Evolutionary conservation across 805 yeast species (phyloP).

Genomic region (Metschnikowia noctiluminum): DNA sequence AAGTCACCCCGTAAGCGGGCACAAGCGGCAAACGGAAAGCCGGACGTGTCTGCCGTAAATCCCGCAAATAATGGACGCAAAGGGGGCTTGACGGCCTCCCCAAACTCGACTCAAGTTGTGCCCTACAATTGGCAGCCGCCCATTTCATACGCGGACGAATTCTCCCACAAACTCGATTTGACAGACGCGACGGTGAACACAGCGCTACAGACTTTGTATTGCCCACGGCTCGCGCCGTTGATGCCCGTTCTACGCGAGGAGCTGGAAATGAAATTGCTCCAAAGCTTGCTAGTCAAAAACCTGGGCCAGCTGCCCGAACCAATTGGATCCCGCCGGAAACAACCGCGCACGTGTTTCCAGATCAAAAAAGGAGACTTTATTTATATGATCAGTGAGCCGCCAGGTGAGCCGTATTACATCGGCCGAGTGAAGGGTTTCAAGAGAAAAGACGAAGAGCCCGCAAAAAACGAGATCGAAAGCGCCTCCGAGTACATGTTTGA

Average conservation of each 20-base stretch:
- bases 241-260: conserved; percentile 2
- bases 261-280: conserved; percentile 10
- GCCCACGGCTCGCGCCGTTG: conserved; percentile 31
- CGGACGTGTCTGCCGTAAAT: background rate
- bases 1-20: conserved; percentile 3
- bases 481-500: conserved; percentile 58
- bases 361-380: conserved; percentile 62
- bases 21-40: background rate
- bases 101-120: conserved; percentile 1
- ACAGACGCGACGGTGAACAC: conserved; percentile 41
- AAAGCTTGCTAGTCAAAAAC: conserved; percentile 8
- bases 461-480: conserved; percentile 9
- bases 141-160: conserved; percentile 31
- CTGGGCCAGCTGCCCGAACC: conserved; percentile 10
- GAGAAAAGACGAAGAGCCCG: conserved; percentile 6
- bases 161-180: conserved; percentile 42
- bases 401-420: conserved; percentile 90
- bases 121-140: conserved; percentile 50
- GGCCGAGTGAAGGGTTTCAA: conserved; percentile 78
- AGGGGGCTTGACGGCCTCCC: background rate
- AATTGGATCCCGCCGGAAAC: conserved; percentile 5
- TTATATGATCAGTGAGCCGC: conserved; percentile 85
- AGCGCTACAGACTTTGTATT: conserved; percentile 32
- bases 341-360: conserved; percentile 25
- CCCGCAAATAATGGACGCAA: background rate